Conservation (phyloP, 2,329 filamentous ascomycete genomes). For the Epichloe sp. region DNA sequence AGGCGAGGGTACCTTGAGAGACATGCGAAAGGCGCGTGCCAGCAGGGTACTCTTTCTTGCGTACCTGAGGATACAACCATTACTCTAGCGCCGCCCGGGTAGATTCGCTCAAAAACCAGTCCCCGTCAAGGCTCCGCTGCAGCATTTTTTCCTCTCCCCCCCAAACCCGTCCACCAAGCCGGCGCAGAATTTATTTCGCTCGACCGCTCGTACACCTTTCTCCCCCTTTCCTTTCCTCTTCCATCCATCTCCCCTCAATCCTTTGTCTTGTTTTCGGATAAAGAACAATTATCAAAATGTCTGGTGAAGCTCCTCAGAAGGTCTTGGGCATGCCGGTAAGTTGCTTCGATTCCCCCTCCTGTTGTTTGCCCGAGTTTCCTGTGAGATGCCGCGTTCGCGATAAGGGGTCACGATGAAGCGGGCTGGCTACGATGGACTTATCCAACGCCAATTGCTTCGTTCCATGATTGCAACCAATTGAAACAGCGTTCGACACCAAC, state of each 20-base stretch:
- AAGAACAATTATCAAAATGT: constrained; percentile 36
- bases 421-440: not conserved
- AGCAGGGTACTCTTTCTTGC: not conserved
- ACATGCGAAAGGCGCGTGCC: not conserved
- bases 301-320: constrained; percentile 39
- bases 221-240: constrained; percentile 29
- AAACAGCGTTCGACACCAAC: not conserved
- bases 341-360: constrained; percentile 10
- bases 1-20: constrained; percentile 1
- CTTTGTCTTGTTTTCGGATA: constrained; percentile 34
- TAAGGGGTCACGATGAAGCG: constrained; percentile 6
- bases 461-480: constrained; percentile 5
- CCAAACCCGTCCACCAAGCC: constrained; percentile 30
- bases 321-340: constrained; percentile 58
- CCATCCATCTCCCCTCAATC: constrained; percentile 49
- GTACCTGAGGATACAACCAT: constrained; percentile 8
- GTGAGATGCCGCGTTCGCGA: constrained; percentile 19
- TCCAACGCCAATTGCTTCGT: constrained; percentile 9
- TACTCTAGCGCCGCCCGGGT: constrained; percentile 28
- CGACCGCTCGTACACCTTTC: constrained; percentile 26
- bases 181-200: constrained; percentile 33
- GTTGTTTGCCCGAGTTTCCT: constrained; percentile 3
- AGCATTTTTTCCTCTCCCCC: constrained; percentile 38
- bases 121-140: constrained; percentile 30
- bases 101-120: constrained; percentile 41